Evolutionary conservation across 2,329 filamentous ascomycete species (phyloP).

Genomic region (Calcarisporium arbuscula): DNA sequence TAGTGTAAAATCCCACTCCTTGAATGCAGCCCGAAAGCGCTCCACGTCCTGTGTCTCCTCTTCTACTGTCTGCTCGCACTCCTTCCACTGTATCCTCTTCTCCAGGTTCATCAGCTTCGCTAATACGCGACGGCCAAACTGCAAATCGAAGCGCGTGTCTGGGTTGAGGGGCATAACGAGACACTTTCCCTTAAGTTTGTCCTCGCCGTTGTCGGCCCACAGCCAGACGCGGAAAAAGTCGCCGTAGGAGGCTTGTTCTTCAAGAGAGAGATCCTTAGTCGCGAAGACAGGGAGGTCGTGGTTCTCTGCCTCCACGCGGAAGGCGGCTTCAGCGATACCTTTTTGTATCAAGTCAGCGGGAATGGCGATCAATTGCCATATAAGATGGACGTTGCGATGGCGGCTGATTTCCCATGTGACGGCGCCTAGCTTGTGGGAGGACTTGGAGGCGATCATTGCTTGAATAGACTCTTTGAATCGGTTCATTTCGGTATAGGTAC

Average conservation of each 20-base stretch:
- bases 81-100: conserved; percentile 73
- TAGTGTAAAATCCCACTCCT: conserved; percentile 77
- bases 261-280: conserved; percentile 41
- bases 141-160: conserved; percentile 75
- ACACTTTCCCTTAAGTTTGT: conserved; percentile 51
- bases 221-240: conserved; percentile 83
- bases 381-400: conserved; percentile 72
- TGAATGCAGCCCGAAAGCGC: conserved; percentile 75
- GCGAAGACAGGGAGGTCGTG: conserved; percentile 46
- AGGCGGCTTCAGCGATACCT: conserved; percentile 79
- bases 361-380: conserved; percentile 89
- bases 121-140: conserved; percentile 82
- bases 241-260: conserved; percentile 38
- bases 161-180: conserved; percentile 69
- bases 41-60: conserved; percentile 76
- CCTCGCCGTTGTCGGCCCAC: conserved; percentile 56
- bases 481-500: conserved; percentile 73
- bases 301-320: conserved; percentile 84
- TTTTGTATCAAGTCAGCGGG: conserved; percentile 59
- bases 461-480: conserved; percentile 73
- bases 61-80: conserved; percentile 68
- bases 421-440: conserved; percentile 60
- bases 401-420: conserved; percentile 93
- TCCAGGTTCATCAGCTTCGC: conserved; percentile 82
- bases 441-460: conserved; percentile 60